These are phyloP conservation scores for Fraxinus dipetala DNA, from an alignment of 305 asterid species.

Conservation along the genomic window DNA sequence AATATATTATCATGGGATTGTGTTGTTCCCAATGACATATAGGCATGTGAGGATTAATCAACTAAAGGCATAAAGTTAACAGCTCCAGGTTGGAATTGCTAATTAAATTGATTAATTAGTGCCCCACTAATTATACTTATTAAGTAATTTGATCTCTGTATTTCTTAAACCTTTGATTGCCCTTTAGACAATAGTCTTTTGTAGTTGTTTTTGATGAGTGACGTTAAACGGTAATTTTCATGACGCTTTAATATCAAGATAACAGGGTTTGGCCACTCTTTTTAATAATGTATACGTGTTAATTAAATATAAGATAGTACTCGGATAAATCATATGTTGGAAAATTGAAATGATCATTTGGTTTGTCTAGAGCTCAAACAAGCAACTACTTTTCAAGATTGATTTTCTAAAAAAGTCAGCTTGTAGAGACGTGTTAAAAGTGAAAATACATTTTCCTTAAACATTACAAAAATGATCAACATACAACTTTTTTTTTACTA, in stretches of 20 bases:
- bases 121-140: conserved; percentile 36
- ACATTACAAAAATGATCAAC: neutral
- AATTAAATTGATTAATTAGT: conserved; percentile 31
- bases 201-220: conserved; percentile 40
- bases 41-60: conserved; percentile 62
- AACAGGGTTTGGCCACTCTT: neutral
- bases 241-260: neutral
- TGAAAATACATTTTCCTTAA: neutral
- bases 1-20: conserved; percentile 44
- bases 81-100: conserved; percentile 38
- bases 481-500: neutral
- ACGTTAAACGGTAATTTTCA: neutral
- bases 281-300: neutral
- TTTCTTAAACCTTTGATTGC: conserved; percentile 34
- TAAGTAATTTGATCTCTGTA: conserved; percentile 3
- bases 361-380: neutral
- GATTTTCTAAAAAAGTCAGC: neutral
- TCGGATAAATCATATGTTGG: neutral
- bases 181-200: conserved; percentile 65
- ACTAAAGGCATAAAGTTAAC: conserved; percentile 34
- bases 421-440: neutral
- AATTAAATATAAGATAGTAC: neutral
- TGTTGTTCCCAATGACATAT: conserved; percentile 82
- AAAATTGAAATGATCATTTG: neutral
- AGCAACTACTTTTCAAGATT: neutral